These are phyloP conservation scores for Sporopachydermia cereana DNA, from an alignment of 1,139 yeast species.

Conservation along the genomic window DNA sequence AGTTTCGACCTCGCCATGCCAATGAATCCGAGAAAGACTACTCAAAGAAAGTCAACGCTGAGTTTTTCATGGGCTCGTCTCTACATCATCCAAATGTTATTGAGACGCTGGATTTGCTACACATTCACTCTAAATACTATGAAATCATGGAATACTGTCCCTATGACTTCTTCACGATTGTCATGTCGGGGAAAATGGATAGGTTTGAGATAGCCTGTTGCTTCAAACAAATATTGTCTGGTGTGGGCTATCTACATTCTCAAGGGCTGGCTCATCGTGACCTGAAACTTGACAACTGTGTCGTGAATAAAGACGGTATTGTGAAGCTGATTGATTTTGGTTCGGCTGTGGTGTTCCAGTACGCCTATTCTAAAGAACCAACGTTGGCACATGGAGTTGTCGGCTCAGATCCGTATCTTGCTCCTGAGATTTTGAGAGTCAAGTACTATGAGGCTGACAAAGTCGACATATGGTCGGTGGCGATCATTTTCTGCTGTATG, in stretches of 20 bases:
- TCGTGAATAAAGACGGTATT: conserved; percentile 74
- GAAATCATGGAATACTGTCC: conserved; percentile 99
- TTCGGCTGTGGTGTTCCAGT: conserved; percentile 85
- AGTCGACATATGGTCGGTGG: conserved; percentile 92
- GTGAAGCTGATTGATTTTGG: conserved; percentile 93
- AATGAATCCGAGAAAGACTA: conserved; percentile 84
- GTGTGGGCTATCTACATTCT: conserved; percentile 72
- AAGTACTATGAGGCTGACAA: conserved; percentile 82
- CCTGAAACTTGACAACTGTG: conserved; percentile 89
- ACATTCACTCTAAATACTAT: conserved; percentile 75
- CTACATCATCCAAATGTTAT: conserved; percentile 89
- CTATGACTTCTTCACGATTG: conserved; percentile 91
- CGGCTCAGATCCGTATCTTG: conserved; percentile 95
- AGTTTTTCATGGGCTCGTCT: conserved; percentile 94
- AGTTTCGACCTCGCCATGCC: conserved; percentile 75
- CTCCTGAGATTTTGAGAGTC: conserved; percentile 79
- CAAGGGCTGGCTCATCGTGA: conserved; percentile 95
- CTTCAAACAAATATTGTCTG: conserved; percentile 74
- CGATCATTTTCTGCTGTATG: conserved; percentile 94
- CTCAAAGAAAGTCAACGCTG: conserved; percentile 92
- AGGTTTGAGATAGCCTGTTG: conserved; percentile 80
- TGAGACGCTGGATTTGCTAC: conserved; percentile 84
- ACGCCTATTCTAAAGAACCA: conserved; percentile 72
- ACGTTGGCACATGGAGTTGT: conserved; percentile 88
- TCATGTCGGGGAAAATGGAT: conserved; percentile 92